These are phyloP conservation scores for Elsinoe fawcettii DNA, from an alignment of 2,329 filamentous ascomycete species.

Conservation along the genomic window DNA sequence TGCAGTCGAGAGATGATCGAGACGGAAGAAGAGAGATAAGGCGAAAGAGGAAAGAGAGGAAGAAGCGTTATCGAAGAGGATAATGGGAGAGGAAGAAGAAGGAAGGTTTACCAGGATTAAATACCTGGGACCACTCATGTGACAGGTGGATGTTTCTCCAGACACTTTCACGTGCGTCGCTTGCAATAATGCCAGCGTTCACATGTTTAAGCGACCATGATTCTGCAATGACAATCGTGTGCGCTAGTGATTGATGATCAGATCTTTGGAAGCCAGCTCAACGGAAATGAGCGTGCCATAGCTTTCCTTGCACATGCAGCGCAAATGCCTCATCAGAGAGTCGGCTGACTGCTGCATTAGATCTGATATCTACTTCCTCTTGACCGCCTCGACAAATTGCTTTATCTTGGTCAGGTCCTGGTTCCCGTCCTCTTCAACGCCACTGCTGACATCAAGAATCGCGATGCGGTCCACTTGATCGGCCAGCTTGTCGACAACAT, in stretches of 20 bases:
- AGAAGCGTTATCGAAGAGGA: not conserved
- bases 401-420: conserved; percentile 76
- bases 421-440: conserved; percentile 74
- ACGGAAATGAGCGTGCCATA: too few relatives aligned
- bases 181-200: not conserved
- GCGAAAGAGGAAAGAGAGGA: not conserved
- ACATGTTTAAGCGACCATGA: not conserved
- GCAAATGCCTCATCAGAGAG: not conserved
- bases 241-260: not conserved
- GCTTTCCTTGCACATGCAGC: too few relatives aligned
- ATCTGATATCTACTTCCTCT: not conserved
- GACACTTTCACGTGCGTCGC: not conserved
- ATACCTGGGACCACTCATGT: not conserved
- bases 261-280: not conserved
- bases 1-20: too few relatives aligned
- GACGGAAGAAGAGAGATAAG: not conserved
- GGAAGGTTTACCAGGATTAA: not conserved
- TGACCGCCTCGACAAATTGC: conserved; percentile 31
- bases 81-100: not conserved
- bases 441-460: conserved; percentile 88
- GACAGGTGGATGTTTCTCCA: not conserved
- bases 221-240: not conserved
- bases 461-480: conserved; percentile 56
- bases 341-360: not conserved
- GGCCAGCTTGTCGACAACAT: conserved; percentile 57